These are phyloP conservation scores for Helichrysum umbraculigerum DNA, from an alignment of 129 eudicot genomes.

Conservation along the genomic window DNA sequence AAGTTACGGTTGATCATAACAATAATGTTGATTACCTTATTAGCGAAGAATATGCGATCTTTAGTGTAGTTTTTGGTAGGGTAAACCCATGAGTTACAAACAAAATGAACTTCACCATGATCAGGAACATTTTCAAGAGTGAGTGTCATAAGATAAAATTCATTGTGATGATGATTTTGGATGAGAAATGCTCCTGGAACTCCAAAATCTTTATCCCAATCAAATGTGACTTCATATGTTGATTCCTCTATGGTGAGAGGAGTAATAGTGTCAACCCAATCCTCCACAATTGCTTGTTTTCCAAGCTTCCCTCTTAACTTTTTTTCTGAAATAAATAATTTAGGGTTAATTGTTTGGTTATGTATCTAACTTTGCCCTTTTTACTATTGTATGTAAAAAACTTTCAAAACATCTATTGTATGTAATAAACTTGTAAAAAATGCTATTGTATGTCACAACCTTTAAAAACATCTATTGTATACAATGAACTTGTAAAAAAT, in stretches of 20 bases:
- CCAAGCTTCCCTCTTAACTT: conserved; percentile 52
- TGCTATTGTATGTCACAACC: no score
- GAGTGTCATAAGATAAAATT: conserved; percentile 64
- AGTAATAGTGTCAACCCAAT: conserved; percentile 45
- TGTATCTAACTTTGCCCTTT: no score
- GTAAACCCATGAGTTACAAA: conserved; percentile 73
- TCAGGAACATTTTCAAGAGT: conserved; percentile 64
- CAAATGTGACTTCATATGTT: conserved; percentile 42
- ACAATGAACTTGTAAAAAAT: no score
- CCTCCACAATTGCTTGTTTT: conserved; percentile 49
- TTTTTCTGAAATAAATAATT: conserved; percentile 18
- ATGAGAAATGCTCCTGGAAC: conserved; percentile 63
- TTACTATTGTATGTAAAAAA: no score
- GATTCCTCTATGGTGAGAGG: conserved; percentile 40
- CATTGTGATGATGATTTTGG: conserved; percentile 48
- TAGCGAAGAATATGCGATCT: conserved; percentile 59
- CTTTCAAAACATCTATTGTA: no score
- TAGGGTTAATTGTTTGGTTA: no score
- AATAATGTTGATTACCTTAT: conserved; percentile 39
- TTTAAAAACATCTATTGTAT: no score
- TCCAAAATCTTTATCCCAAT: conserved; percentile 55
- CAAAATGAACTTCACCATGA: conserved; percentile 54
- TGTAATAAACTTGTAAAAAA: no score
- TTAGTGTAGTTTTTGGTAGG: conserved; percentile 41
- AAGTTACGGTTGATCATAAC: no score